phyloP scores from a whole-genome alignment of 106 monocot species.

The Ottelia alismoides region DNA sequence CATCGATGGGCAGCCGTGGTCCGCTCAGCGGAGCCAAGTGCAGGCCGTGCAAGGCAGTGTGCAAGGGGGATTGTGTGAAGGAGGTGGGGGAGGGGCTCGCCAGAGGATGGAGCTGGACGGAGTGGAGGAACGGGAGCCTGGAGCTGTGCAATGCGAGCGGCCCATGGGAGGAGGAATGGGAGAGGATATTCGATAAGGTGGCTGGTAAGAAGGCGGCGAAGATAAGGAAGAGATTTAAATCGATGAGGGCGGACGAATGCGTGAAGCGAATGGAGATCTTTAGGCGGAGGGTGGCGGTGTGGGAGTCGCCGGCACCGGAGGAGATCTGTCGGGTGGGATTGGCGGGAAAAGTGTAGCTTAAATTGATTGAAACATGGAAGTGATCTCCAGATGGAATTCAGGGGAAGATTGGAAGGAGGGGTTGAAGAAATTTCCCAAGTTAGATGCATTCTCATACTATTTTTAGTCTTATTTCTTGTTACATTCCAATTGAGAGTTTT shows the following conservation, averaged over 20 bases:
- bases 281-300: slow-evolving; percentile 16
- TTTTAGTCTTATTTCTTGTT: too few relatives aligned
- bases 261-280: slow-evolving; percentile 20
- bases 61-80: slow-evolving; percentile 24
- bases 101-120: slow-evolving; percentile 37
- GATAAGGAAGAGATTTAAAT: slow-evolving; percentile 15
- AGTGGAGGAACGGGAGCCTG: slow-evolving; percentile 35
- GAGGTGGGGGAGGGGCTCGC: not conserved
- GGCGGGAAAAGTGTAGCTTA: too few relatives aligned
- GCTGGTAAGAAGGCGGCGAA: slow-evolving; percentile 30
- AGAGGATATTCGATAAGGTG: slow-evolving; percentile 31
- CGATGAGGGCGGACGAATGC: slow-evolving; percentile 18
- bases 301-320: slow-evolving; percentile 31
- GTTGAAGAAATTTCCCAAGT: too few relatives aligned
- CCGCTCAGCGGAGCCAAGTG: slow-evolving; percentile 81
- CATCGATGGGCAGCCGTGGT: slow-evolving; percentile 40
- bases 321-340: too few relatives aligned
- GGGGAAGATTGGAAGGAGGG: too few relatives aligned
- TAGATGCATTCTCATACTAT: too few relatives aligned
- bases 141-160: slow-evolving; percentile 45
- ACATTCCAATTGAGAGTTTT: too few relatives aligned
- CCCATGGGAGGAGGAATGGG: slow-evolving; percentile 49
- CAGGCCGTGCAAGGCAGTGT: slow-evolving; percentile 45
- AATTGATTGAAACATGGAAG: too few relatives aligned
- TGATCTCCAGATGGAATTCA: too few relatives aligned